Evolutionary conservation across 805 yeast genomes (phyloP), one percentile per base, ranked within the genome.

Genomic region (Brettanomyces naardenensis): DNA sequence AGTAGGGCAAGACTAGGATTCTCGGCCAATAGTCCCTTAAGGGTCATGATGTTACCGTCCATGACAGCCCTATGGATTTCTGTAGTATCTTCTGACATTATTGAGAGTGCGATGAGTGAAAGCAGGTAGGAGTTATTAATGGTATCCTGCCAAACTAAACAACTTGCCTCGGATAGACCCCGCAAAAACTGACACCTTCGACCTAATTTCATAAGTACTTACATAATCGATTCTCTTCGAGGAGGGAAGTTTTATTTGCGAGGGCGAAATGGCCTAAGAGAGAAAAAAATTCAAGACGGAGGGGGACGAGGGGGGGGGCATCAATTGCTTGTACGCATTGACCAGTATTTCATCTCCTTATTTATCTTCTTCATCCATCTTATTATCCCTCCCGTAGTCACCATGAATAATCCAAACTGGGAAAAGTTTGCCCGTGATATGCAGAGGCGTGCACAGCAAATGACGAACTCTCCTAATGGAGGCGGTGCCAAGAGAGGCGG

Each of bases 31-130:
- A 80, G 49, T 2, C 69, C 67, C 42, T 68, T 66, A 10, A 76
- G 85, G 5, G 68, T 62, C 15, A 68, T 57, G 3, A 64, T 49
- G 33, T 83, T 69, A 30, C 78, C 78, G 15, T 78, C 78, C 47
- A 76, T 68, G 5, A 83, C 81, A 3, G 90, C 89, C 32, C 76
- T 75, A 45, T 78, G 84, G 4, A 81, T 35, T 34, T 52, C 61
- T 31, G 33, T 39, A 10, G 38, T 18, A 10, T 43, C 44, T 13
- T 37, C 40, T n/a, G 47, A 39, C 49, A 45, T 47, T 3, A 14
- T 15, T 25, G n/a, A n/a, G n/a, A 7, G 31, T 6, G 10, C 14
- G n/a, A 7, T 13, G 31, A 9, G 26, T 7, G 26, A 23, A 23
- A 11, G 26, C 7, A 23, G 7, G 26, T 7, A 11, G 26, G 26